Base-by-base conservation (phyloP, 2,329 filamentous ascomycete species). In the Ascosphaera aggregata region DNA sequence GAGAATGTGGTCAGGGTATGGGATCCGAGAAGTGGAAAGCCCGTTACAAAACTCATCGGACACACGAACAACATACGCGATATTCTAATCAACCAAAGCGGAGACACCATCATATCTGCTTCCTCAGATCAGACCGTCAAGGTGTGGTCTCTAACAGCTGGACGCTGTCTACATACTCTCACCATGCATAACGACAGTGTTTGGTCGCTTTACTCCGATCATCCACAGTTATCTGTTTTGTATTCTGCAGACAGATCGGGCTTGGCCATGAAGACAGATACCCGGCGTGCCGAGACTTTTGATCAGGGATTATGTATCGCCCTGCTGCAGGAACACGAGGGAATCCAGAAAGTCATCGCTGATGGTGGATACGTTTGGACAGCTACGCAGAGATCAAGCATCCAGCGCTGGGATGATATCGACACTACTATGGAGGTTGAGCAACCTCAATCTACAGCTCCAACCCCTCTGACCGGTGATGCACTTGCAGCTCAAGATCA, bases 131-230 rank as follows among this genome's bases (percentile, higher is more conserved):
- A 92, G 59, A 95, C 89, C 0, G 77, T 98, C 62, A 98, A 98
- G 61, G 73, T 95, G 42, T 98, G 89, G 89, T 94, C 85, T 47
- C 76, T 95, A 48, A 89, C 80, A 9, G 86, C 84, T 17, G 89
- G 89, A 40, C 71, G 89, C 48, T 98, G 89, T 65, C 86, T 95
- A 77, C 82, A 94, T 58, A 98, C 89, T 0, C 69, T 98, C 48
- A 94, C 85, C 40, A 98, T 98, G 89, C 89, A 98, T 60, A 92
- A 92, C 52, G 84, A 93, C 52, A 94, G 85, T 53, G 81, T 98
- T 17, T 98, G 89, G 89, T 91, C 82, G 1, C 65, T 98, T 17
- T 92, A 79, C 57, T 94, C 89, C 0, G 76, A 86, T 40, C 73
- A 92, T 48, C 84, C 85, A 1, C 69, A 78, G 42, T 67, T 98